phyloP scores from a whole-genome alignment of 2,329 filamentous ascomycete species.

The Alternaria sp. region DNA sequence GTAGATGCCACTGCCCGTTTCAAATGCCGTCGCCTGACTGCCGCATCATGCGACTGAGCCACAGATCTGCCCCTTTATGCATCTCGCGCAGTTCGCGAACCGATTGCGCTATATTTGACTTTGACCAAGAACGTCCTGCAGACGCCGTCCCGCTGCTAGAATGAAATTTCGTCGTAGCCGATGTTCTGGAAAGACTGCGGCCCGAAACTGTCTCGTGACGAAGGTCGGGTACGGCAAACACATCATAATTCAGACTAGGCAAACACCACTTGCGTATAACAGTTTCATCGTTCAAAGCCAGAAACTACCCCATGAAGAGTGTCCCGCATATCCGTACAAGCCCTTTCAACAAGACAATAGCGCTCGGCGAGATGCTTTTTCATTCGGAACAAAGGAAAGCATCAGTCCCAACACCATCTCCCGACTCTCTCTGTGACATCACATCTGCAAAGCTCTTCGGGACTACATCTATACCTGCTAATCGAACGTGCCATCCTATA shows the following conservation, averaged over 20 bases:
- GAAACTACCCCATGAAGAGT: background rate
- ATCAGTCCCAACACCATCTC: background rate
- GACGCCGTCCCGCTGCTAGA: constrained; percentile 1
- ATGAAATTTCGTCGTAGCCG: background rate
- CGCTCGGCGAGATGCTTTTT: constrained; percentile 5
- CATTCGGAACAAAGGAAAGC: constrained; percentile 1
- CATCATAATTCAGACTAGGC: background rate
- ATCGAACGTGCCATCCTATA: too few species aligned
- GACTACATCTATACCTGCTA: too few species aligned
- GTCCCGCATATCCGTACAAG: background rate
- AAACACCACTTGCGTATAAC: background rate
- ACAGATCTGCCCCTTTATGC: constrained; percentile 34
- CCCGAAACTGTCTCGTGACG: constrained; percentile 8
- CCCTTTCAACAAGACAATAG: background rate
- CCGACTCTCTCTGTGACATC: background rate
- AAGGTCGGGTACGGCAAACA: background rate
- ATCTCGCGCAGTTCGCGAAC: background rate
- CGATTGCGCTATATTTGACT: constrained; percentile 7
- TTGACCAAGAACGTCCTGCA: background rate
- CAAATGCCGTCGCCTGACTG: constrained; percentile 20
- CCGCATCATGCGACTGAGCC: constrained; percentile 25
- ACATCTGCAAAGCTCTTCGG: background rate
- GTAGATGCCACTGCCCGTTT: constrained; percentile 9
- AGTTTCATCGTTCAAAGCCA: background rate
- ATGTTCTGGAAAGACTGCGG: constrained; percentile 12